A percentile compares a stretch with the other conserved stretches of the same genome.
Conservation (phyloP, 2,329 filamentous ascomycete species). For the Microsporum ferrugineum region DNA sequence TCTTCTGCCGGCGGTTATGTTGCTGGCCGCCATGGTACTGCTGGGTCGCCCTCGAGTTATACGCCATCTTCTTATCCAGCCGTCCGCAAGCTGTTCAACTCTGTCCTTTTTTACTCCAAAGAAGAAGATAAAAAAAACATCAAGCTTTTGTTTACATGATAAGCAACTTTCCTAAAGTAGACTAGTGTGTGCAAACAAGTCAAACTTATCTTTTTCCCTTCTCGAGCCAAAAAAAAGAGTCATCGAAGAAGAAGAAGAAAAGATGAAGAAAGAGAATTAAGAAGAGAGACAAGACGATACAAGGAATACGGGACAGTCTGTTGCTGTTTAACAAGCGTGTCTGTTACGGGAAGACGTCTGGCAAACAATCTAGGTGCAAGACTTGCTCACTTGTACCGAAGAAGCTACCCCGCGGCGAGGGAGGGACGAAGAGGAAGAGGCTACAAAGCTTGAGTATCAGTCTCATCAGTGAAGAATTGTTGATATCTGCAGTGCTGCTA, state of each 20-base stretch:
- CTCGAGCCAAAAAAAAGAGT: background rate
- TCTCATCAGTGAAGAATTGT: too few relatives aligned
- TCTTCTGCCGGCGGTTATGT: constrained; percentile 37
- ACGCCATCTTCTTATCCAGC: constrained; percentile 31
- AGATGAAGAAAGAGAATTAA: background rate
- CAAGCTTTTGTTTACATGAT: constrained; percentile 12
- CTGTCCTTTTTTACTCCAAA: background rate
- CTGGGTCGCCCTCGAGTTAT: constrained; percentile 43
- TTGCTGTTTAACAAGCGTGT: background rate
- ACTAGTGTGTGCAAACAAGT: constrained; percentile 24
- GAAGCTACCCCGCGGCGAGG: background rate
- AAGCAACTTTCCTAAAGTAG: constrained; percentile 11
- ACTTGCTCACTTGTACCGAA: too few relatives aligned
- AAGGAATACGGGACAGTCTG: background rate
- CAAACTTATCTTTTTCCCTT: constrained; percentile 32
- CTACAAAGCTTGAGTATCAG: too few relatives aligned
- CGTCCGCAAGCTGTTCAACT: background rate
- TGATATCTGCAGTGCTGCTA: background rate
- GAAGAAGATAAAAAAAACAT: background rate
- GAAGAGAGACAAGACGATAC: background rate
- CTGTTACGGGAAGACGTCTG: too few relatives aligned
- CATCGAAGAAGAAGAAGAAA: background rate
- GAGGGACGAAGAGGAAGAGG: too few relatives aligned
- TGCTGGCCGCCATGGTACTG: constrained; percentile 39
- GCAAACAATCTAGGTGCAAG: too few relatives aligned